These are phyloP conservation scores for Trichoderma sp. DNA, from an alignment of 2,329 filamentous ascomycete genomes.

Conservation along the genomic window DNA sequence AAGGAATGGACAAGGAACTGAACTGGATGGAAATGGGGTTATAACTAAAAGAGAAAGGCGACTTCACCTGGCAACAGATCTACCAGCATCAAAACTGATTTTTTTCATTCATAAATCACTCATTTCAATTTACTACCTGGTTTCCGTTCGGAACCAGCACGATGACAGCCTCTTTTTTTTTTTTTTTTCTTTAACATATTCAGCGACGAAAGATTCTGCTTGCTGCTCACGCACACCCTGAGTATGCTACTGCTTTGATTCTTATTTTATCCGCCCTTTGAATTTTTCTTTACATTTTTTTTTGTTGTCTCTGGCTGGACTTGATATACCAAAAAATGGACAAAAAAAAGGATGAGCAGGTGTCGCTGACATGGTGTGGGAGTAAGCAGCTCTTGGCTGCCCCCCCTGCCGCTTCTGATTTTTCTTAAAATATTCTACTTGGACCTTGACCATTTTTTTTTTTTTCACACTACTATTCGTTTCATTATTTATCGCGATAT, in stretches of 20 bases:
- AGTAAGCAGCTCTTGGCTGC: background rate
- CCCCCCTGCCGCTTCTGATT: background rate
- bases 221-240: constrained; percentile 10
- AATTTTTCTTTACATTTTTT: constrained; percentile 10
- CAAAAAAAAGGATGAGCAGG: background rate
- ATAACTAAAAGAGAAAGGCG: constrained; percentile 24
- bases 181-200: background rate
- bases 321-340: background rate
- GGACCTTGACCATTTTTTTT: background rate
- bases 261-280: background rate
- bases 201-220: background rate
- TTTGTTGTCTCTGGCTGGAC: background rate
- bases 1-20: background rate
- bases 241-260: constrained; percentile 6
- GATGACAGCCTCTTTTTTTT: background rate
- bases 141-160: background rate
- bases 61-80: constrained; percentile 35
- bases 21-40: constrained; percentile 10
- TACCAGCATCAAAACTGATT: constrained; percentile 27
- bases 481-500: background rate
- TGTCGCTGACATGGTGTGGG: background rate
- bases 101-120: background rate
- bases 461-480: background rate
- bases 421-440: background rate
- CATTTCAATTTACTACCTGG: background rate